These are phyloP conservation scores for Citrus mangshanensis DNA, from an alignment of 345 rosid genomes.

Conservation along the genomic window DNA sequence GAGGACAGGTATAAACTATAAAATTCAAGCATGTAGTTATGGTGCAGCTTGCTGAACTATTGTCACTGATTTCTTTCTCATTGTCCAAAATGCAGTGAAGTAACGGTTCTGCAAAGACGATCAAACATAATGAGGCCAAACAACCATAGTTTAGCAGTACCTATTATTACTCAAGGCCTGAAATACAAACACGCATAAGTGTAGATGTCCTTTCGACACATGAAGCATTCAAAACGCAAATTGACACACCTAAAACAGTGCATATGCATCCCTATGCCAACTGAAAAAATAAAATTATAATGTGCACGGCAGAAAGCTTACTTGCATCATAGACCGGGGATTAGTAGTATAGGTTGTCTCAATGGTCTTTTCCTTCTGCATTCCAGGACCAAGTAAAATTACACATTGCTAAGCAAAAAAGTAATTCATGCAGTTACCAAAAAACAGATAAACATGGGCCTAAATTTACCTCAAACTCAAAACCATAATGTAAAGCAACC, in stretches of 20 bases:
- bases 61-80: conserved; percentile 52
- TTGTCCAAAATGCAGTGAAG: conserved; percentile 79
- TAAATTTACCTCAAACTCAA: conserved; percentile 59
- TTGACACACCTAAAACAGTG: not conserved
- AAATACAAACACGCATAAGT: not conserved
- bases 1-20: not conserved
- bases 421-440: not conserved
- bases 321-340: conserved; percentile 94
- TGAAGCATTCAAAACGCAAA: not conserved
- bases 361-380: conserved; percentile 73
- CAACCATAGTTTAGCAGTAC: not conserved
- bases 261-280: not conserved
- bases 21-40: not conserved
- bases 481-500: conserved; percentile 74
- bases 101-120: conserved; percentile 64
- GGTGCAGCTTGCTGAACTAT: not conserved
- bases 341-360: conserved; percentile 88
- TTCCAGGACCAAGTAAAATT: conserved; percentile 15
- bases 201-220: not conserved
- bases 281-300: not conserved
- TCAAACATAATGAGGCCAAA: conserved; percentile 6
- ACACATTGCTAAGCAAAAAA: not conserved
- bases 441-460: not conserved
- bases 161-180: not conserved
- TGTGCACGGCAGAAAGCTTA: conserved; percentile 24